These are phyloP conservation scores for Fusarium oligoseptatum DNA, from an alignment of 2,329 filamentous ascomycete species.

Conservation along the genomic window DNA sequence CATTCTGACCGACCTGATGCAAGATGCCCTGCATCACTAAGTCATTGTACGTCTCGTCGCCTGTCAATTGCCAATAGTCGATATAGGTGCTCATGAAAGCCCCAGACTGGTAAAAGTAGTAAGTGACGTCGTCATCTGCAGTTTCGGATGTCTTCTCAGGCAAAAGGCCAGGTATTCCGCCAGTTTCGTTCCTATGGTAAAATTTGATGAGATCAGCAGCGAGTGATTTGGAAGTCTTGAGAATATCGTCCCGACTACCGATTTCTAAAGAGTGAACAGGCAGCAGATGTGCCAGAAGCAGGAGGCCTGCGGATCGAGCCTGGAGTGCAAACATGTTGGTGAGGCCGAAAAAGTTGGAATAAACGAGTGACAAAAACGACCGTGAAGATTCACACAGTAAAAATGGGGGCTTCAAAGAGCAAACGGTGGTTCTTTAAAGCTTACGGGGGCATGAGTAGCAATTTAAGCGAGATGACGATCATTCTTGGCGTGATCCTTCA, in stretches of 20 bases:
- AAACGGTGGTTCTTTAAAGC: not conserved
- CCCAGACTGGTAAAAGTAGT: conserved; percentile 79
- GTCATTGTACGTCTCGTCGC: conserved; percentile 73
- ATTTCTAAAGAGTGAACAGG: conserved; percentile 23
- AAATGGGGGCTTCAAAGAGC: not conserved
- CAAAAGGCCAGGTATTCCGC: conserved; percentile 67
- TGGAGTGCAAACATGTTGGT: not conserved
- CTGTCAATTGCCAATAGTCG: conserved; percentile 78
- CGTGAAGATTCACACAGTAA: not conserved
- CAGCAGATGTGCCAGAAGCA: conserved; percentile 4
- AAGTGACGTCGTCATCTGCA: conserved; percentile 50
- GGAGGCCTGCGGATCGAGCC: not conserved
- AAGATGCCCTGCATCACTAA: conserved; percentile 68
- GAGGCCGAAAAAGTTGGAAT: not conserved
- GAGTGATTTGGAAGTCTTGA: conserved; percentile 49
- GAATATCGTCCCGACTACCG: conserved; percentile 14
- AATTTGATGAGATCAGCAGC: conserved; percentile 64
- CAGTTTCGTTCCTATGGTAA: conserved; percentile 64
- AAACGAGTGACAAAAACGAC: not conserved
- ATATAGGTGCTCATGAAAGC: conserved; percentile 76
- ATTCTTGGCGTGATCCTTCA: not conserved
- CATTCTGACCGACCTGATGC: conserved; percentile 66
- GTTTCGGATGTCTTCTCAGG: conserved; percentile 60
- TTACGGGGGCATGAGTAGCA: not conserved
- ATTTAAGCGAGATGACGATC: not conserved